These are phyloP conservation scores for Colletotrichum sp. DNA, from an alignment of 2,329 filamentous ascomycete species.

Conservation along the genomic window DNA sequence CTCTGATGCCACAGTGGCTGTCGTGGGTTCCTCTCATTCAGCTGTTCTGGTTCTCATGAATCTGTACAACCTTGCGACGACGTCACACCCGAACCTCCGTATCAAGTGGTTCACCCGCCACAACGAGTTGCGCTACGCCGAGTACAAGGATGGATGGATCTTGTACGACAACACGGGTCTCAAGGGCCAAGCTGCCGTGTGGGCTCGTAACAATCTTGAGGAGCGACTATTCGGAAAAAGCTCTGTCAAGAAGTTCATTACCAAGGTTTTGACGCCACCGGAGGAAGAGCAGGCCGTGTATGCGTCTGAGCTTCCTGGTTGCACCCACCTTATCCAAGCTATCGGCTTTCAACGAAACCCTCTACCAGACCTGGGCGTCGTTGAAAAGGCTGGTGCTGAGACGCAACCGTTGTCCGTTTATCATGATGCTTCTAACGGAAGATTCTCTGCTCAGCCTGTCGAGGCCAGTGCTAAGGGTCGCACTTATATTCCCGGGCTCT, in stretches of 20 bases:
- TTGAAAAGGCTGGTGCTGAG: not conserved
- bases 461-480: not conserved
- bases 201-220: not conserved
- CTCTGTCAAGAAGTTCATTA: not conserved
- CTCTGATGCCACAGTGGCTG: not conserved
- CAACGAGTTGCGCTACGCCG: not conserved
- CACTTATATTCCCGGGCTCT: not conserved
- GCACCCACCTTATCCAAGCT: not conserved
- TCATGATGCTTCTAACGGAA: not conserved
- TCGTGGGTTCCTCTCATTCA: not conserved
- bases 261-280: not conserved
- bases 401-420: not conserved
- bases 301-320: not conserved
- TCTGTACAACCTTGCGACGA: not conserved
- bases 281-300: not conserved
- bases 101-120: not conserved
- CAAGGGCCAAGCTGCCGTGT: not conserved
- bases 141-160: not conserved
- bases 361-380: not conserved
- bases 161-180: not conserved
- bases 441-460: not conserved
- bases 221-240: not conserved
- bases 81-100: not conserved
- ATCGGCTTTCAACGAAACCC: not conserved
- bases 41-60: not conserved